Conservation (phyloP, 106 monocot genomes). For the Ottelia alismoides region DNA sequence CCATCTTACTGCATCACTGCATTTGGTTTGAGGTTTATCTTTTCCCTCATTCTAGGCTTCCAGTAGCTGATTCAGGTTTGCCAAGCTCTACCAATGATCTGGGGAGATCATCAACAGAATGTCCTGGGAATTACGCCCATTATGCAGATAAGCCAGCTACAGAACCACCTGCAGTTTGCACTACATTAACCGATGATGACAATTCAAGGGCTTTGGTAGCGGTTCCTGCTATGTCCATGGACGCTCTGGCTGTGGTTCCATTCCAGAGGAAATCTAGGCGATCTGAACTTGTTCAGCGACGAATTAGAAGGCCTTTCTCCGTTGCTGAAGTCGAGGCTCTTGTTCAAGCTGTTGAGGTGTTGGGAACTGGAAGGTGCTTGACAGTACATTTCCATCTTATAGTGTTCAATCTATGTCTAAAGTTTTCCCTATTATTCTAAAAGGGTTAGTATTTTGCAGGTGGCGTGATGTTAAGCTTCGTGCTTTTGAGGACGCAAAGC, state of each 20-base stretch:
- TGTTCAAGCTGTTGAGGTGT: slow-evolving; percentile 41
- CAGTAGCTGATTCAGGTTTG: neutral
- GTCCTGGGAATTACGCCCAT: slow-evolving; percentile 23
- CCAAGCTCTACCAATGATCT: neutral
- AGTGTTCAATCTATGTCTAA: too few species aligned
- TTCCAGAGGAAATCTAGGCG: slow-evolving; percentile 20
- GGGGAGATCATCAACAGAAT: too few species aligned
- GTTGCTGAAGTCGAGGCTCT: slow-evolving; percentile 52
- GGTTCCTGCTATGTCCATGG: slow-evolving; percentile 11
- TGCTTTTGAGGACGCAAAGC: slow-evolving; percentile 46
- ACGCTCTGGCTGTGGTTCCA: slow-evolving; percentile 27
- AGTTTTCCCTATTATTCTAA: too few species aligned
- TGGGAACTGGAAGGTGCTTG: slow-evolving; percentile 48
- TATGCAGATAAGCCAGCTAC: slow-evolving; percentile 2
- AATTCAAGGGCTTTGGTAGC: slow-evolving; percentile 25
- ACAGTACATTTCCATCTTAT: too few species aligned
- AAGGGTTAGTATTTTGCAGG: slow-evolving; percentile 17
- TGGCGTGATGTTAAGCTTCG: slow-evolving; percentile 47
- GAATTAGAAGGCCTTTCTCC: slow-evolving; percentile 43
- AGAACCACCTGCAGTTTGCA: too few species aligned
- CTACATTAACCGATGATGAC: too few species aligned
- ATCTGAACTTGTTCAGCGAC: slow-evolving; percentile 26
- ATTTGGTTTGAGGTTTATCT: neutral
- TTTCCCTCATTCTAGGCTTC: neutral
- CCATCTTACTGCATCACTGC: neutral